These are phyloP conservation scores for Linderina pennispora DNA, from an alignment of 192 early-diverging fungal genomes.

Conservation along the genomic window DNA sequence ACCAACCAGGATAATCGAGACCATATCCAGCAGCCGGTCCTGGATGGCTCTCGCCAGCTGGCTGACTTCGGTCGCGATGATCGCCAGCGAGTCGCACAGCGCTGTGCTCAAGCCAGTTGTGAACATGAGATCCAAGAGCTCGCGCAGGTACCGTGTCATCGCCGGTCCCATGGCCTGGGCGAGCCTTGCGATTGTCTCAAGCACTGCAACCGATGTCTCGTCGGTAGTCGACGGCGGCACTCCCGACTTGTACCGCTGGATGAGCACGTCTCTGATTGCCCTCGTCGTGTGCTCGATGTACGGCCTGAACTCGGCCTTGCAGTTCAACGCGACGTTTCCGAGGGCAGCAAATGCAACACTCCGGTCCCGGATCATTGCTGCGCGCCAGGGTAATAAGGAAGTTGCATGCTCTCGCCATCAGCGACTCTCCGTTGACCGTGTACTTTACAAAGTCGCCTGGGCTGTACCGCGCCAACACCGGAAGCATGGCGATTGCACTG, in stretches of 20 bases:
- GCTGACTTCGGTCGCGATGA: slow-evolving; percentile 76
- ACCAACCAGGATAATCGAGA: slow-evolving; percentile 78
- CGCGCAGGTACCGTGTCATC: slow-evolving; percentile 81
- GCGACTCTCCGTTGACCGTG: slow-evolving; percentile 40
- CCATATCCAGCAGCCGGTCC: slow-evolving; percentile 79
- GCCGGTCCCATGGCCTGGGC: slow-evolving; percentile 87
- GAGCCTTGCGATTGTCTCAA: slow-evolving; percentile 83
- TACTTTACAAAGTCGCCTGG: slow-evolving; percentile 50
- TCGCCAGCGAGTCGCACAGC: slow-evolving; percentile 71
- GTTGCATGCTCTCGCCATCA: slow-evolving; percentile 64
- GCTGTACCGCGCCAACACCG: slow-evolving; percentile 74
- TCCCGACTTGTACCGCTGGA: slow-evolving; percentile 46
- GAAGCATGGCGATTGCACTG: slow-evolving; percentile 76
- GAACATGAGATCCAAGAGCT: slow-evolving; percentile 89
- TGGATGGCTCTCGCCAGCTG: slow-evolving; percentile 75
- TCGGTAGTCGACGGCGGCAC: slow-evolving; percentile 18
- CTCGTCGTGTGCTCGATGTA: slow-evolving; percentile 73
- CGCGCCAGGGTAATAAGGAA: slow-evolving; percentile 66
- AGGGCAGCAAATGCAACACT: slow-evolving; percentile 75
- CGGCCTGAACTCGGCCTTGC: slow-evolving; percentile 67
- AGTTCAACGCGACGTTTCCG: slow-evolving; percentile 76
- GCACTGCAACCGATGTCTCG: slow-evolving; percentile 58
- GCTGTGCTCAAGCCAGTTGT: slow-evolving; percentile 75
- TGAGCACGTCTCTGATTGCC: slow-evolving; percentile 70
- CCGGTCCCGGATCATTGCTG: slow-evolving; percentile 49